A percentile compares a stretch with the other conserved stretches of the same genome.
Conservation (phyloP, 1,284 basidiomycete species). For the Inonotus obliquus region DNA sequence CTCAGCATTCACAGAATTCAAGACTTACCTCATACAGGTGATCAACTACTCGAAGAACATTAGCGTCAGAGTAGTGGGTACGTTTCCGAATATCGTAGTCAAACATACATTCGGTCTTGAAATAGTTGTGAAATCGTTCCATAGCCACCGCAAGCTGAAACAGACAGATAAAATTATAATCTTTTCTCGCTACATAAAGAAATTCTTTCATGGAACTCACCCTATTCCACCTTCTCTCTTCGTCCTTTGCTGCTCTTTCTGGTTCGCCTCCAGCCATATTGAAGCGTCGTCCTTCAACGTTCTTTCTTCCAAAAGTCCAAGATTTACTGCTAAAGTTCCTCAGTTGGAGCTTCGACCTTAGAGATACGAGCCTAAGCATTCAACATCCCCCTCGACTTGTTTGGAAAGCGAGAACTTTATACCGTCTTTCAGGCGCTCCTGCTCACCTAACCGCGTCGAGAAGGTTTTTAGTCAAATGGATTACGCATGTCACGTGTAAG, state of each 20-base stretch:
- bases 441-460: constrained; percentile 3
- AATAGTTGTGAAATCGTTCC: constrained; percentile 16
- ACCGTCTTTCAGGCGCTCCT: neutral
- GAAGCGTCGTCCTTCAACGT: neutral
- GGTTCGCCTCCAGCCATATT: neutral
- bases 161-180: neutral
- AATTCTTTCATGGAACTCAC: constrained; percentile 3
- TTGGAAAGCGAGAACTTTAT: neutral
- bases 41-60: constrained; percentile 27
- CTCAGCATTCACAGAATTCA: neutral
- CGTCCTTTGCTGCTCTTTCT: neutral
- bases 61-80: no score
- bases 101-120: constrained; percentile 17
- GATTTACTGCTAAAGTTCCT: neutral
- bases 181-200: neutral
- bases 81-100: no score
- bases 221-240: constrained; percentile 14
- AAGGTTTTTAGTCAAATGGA: neutral
- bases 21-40: constrained; percentile 31
- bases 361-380: neutral
- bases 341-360: neutral
- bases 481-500: neutral
- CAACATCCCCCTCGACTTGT: neutral
- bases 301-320: neutral
- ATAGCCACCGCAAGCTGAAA: constrained; percentile 14